Evolutionary conservation across 2,329 filamentous ascomycete genomes (phyloP).

Genomic region (Talaromyces marneffei): DNA sequence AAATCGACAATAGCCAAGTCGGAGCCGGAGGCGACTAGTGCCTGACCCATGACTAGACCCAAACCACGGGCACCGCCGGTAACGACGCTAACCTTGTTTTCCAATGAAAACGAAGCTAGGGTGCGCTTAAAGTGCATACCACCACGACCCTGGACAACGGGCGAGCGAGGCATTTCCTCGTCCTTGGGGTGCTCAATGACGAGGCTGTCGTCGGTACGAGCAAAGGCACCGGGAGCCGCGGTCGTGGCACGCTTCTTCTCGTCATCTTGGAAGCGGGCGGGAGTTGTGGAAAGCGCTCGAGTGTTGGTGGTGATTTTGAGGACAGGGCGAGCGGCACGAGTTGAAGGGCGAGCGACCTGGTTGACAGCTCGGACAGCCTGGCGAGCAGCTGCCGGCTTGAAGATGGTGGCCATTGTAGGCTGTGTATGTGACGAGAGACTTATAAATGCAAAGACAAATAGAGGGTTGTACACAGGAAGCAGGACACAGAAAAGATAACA

Average conservation of each 20-base stretch:
- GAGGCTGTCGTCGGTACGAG: slow-evolving; percentile 73
- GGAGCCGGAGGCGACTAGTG: slow-evolving; percentile 78
- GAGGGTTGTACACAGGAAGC: not conserved
- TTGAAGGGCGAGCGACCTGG: slow-evolving; percentile 19
- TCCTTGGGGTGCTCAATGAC: slow-evolving; percentile 73
- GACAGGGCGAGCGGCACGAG: slow-evolving; percentile 16
- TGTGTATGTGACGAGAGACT: not conserved
- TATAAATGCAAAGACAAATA: not conserved
- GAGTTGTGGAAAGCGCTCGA: slow-evolving; percentile 29
- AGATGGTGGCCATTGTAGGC: slow-evolving; percentile 21
- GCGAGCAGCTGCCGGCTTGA: slow-evolving; percentile 24
- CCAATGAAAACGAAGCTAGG: slow-evolving; percentile 77
- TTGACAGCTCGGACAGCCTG: slow-evolving; percentile 23
- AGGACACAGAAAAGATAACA: not conserved
- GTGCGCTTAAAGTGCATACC: slow-evolving; percentile 80
- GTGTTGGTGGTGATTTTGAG: slow-evolving; percentile 15
- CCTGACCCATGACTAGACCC: slow-evolving; percentile 88
- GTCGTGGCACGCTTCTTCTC: slow-evolving; percentile 25
- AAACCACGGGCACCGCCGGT: slow-evolving; percentile 87
- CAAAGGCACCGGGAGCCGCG: slow-evolving; percentile 55
- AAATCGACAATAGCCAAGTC: slow-evolving; percentile 89
- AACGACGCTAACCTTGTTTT: slow-evolving; percentile 75
- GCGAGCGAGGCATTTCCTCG: slow-evolving; percentile 63
- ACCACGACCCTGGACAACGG: slow-evolving; percentile 67
- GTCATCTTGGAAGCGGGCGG: slow-evolving; percentile 21